Conservation (phyloP, 2,329 filamentous ascomycete genomes). For the Teratosphaeria viscida region DNA sequence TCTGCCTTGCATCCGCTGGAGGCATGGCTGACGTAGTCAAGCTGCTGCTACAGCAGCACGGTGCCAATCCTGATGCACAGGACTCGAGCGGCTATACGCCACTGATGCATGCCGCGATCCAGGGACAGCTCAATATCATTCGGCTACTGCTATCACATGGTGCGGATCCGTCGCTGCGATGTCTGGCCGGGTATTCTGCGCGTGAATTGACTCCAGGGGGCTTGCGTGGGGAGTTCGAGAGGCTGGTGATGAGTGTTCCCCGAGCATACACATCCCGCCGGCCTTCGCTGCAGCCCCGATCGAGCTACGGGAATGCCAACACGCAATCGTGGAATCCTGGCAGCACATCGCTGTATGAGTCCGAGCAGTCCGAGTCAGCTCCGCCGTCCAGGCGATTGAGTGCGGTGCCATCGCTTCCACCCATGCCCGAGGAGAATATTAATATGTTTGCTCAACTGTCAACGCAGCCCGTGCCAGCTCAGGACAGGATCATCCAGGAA, state of each 20-base stretch:
- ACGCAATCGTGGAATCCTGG: not conserved
- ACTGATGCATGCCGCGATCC: slow-evolving; percentile 70
- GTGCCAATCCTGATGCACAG: slow-evolving; percentile 63
- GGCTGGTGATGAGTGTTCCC: not conserved
- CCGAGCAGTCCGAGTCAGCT: not conserved
- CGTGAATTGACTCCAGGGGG: slow-evolving; percentile 41
- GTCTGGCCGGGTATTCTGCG: slow-evolving; percentile 58
- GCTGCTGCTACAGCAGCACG: slow-evolving; percentile 57
- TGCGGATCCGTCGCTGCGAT: slow-evolving; percentile 60
- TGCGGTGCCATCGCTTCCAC: not conserved
- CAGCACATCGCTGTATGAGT: not conserved
- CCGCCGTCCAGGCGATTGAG: not conserved
- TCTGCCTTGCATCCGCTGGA: slow-evolving; percentile 55
- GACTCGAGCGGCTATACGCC: slow-evolving; percentile 75
- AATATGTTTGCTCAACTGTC: not conserved
- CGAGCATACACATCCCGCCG: not conserved
- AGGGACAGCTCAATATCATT: slow-evolving; percentile 65
- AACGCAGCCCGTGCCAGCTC: not conserved
- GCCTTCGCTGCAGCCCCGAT: not conserved
- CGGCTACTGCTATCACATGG: slow-evolving; percentile 62
- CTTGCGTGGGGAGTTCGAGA: not conserved
- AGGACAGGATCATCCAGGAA: not conserved
- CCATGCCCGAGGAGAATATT: not conserved
- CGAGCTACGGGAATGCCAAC: not conserved
- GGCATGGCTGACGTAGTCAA: slow-evolving; percentile 67